These are phyloP conservation scores for Cladosporium sphaerospermum DNA, from an alignment of 2,329 filamentous ascomycete genomes.

Conservation along the genomic window DNA sequence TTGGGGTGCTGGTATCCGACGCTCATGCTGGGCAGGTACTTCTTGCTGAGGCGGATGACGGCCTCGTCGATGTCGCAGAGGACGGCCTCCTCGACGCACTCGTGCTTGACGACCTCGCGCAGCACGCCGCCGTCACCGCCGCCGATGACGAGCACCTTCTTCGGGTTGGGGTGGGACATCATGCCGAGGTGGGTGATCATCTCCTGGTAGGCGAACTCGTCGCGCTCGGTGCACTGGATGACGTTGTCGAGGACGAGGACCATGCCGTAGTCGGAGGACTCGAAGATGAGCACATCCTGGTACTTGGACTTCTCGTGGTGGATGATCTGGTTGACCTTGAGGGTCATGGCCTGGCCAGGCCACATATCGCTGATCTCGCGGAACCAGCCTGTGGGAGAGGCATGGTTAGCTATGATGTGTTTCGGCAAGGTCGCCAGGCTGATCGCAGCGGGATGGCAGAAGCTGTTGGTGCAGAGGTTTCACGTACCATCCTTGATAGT, in stretches of 20 bases:
- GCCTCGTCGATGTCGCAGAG: conserved; percentile 99
- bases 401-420: conserved; percentile 14
- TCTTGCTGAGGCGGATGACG: conserved; percentile 95
- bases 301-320: conserved; percentile 99
- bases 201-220: conserved; percentile 97
- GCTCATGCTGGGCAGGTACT: conserved; percentile 92
- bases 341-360: conserved; percentile 98
- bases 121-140: conserved; percentile 96
- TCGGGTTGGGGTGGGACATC: conserved; percentile 96
- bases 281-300: conserved; percentile 98
- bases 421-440: not conserved
- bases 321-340: conserved; percentile 94
- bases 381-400: conserved; percentile 74
- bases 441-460: not conserved
- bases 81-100: conserved; percentile 88
- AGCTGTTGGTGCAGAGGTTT: too few relatives aligned
- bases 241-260: conserved; percentile 98
- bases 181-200: conserved; percentile 99
- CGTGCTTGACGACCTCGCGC: conserved; percentile 98
- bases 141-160: conserved; percentile 97
- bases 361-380: conserved; percentile 98
- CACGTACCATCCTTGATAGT: conserved; percentile 63
- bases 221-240: conserved; percentile 96
- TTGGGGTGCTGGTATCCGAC: conserved; percentile 88
- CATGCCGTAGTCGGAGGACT: conserved; percentile 93